These are phyloP conservation scores for Xylaria sp. DNA, from an alignment of 2,329 filamentous ascomycete species.

Conservation along the genomic window DNA sequence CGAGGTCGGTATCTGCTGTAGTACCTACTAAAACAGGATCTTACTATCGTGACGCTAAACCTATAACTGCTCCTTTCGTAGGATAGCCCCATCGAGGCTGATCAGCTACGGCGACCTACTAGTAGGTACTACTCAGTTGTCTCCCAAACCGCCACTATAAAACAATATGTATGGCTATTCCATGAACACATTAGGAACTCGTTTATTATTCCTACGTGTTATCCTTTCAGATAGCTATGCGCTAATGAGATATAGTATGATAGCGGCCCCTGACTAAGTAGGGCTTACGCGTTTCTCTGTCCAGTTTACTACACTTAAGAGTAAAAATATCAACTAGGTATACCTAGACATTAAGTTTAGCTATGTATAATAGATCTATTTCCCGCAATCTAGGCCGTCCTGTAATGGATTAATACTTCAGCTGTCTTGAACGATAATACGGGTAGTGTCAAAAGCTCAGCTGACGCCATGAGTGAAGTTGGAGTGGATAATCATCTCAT, in stretches of 20 bases:
- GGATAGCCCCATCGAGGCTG: neutral
- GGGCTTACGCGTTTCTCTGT: neutral
- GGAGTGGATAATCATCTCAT: slow-evolving; percentile 26
- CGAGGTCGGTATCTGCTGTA: neutral
- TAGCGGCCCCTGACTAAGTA: too few species aligned
- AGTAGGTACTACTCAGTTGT: neutral
- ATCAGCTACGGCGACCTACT: neutral
- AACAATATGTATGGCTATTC: too few species aligned
- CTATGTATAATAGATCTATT: neutral
- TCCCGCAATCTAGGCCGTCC: neutral
- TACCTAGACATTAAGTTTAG: neutral
- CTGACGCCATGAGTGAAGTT: slow-evolving; percentile 17
- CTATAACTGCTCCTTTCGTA: neutral
- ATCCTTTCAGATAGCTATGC: too few species aligned
- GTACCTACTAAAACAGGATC: neutral
- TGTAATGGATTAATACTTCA: neutral
- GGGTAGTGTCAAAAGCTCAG: slow-evolving; percentile 20
- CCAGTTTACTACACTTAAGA: neutral
- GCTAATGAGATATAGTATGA: too few species aligned
- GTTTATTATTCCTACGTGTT: too few species aligned
- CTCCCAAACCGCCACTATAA: neutral
- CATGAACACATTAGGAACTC: too few species aligned
- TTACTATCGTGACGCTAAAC: neutral
- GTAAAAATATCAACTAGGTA: neutral
- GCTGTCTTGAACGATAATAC: slow-evolving; percentile 13